phyloP scores from a whole-genome alignment of 257 asterid genomes.

The Petunia axillaris region DNA sequence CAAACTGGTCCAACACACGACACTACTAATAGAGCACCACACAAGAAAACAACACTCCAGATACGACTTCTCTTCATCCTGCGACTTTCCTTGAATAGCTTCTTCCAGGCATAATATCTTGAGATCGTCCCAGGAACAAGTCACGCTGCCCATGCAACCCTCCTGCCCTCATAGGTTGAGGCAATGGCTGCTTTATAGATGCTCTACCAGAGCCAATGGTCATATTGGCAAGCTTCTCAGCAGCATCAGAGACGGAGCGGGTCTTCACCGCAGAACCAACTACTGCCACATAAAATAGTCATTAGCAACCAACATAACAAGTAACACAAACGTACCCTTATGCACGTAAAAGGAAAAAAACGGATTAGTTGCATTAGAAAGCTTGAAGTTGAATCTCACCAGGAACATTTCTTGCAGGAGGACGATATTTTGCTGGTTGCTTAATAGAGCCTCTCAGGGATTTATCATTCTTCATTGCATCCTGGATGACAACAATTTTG shows the following conservation, averaged over 20 bases:
- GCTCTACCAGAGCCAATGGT: constrained; percentile 50
- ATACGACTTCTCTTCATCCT: constrained; percentile 44
- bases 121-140: constrained; percentile 48
- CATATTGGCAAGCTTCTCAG: constrained; percentile 67
- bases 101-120: constrained; percentile 62
- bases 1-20: constrained; percentile 5
- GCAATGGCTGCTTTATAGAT: constrained; percentile 45
- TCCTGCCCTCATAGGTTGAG: constrained; percentile 83
- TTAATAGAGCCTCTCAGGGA: constrained; percentile 47
- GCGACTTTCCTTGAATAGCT: constrained; percentile 60
- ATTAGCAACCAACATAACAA: background rate
- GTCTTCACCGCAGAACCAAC: constrained; percentile 46
- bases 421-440: constrained; percentile 76
- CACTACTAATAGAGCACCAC: background rate
- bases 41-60: background rate
- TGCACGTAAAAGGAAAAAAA: background rate
- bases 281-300: constrained; percentile 30
- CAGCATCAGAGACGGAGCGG: constrained; percentile 51
- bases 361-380: background rate
- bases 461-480: constrained; percentile 49
- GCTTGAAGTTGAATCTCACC: constrained; percentile 40
- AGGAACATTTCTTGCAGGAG: constrained; percentile 65
- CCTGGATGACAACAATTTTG: constrained; percentile 37
- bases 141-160: constrained; percentile 71
- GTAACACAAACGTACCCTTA: background rate